Conservation (phyloP, 495 filamentous ascomycete genomes). For the Chaetomium fimeti region DNA sequence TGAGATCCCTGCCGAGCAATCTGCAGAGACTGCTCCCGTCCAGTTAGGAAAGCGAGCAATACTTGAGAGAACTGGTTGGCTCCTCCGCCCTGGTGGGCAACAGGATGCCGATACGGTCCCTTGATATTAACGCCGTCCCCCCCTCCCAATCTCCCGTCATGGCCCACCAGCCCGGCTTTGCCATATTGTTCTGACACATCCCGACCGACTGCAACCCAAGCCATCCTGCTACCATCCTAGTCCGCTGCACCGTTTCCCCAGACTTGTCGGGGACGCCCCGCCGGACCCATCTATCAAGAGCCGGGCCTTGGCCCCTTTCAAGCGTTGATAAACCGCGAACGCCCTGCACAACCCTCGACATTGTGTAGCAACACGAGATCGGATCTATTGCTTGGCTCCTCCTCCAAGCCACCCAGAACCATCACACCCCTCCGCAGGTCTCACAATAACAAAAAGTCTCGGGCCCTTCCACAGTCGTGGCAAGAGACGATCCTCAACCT, state of each 20-base stretch:
- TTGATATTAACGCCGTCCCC: constrained; percentile 31
- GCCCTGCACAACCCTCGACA: constrained; percentile 9
- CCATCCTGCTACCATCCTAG: constrained; percentile 16
- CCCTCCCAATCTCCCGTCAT: constrained; percentile 33
- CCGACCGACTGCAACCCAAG: constrained; percentile 29
- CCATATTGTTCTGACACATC: constrained; percentile 40
- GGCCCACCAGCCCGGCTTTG: constrained; percentile 39
- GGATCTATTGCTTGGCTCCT: neutral
- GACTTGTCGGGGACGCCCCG: constrained; percentile 13
- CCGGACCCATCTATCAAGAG: constrained; percentile 25
- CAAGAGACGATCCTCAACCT: constrained; percentile 14
- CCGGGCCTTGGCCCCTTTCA: constrained; percentile 20
- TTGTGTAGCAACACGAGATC: neutral
- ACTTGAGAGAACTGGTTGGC: constrained; percentile 28
- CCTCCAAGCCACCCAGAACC: neutral
- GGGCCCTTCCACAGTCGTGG: constrained; percentile 1
- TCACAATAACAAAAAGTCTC: neutral
- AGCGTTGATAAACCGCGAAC: constrained; percentile 19
- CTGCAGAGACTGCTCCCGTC: constrained; percentile 28
- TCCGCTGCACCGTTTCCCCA: constrained; percentile 20
- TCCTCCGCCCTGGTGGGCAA: constrained; percentile 26
- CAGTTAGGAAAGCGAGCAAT: constrained; percentile 24
- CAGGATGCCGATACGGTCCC: constrained; percentile 25
- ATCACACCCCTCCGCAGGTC: neutral
- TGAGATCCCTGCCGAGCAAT: constrained; percentile 36